These are phyloP conservation scores for Sarocladium kiliense DNA, from an alignment of 2,329 filamentous ascomycete species.

Conservation along the genomic window DNA sequence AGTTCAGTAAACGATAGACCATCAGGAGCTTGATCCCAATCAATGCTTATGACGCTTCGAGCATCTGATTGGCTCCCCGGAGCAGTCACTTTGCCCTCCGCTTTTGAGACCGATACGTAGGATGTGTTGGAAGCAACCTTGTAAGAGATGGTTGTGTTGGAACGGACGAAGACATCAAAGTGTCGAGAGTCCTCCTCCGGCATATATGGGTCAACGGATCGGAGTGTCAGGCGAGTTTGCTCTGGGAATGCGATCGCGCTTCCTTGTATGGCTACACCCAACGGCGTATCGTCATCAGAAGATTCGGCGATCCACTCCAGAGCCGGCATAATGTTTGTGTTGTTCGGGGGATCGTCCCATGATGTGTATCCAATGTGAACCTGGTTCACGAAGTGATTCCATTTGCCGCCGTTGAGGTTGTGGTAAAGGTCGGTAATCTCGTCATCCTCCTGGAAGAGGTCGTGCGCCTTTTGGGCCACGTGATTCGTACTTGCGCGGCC, in stretches of 20 bases:
- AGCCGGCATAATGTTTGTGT: constrained; percentile 24
- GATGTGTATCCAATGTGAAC: constrained; percentile 39
- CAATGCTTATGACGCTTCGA: constrained; percentile 26
- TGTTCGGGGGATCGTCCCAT: constrained; percentile 48
- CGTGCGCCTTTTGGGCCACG: constrained; percentile 16
- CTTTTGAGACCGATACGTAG: constrained; percentile 25
- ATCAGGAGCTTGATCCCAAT: constrained; percentile 12
- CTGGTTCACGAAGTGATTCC: constrained; percentile 41
- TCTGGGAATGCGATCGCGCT: background rate
- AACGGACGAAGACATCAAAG: constrained; percentile 21
- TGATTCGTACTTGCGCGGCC: constrained; percentile 40
- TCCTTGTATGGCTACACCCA: constrained; percentile 42
- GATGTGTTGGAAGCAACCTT: constrained; percentile 40
- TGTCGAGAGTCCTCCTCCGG: constrained; percentile 50
- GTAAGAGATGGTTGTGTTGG: constrained; percentile 30
- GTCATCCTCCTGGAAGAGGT: constrained; percentile 38
- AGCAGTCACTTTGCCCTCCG: background rate
- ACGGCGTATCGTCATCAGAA: constrained; percentile 15
- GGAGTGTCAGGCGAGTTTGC: background rate
- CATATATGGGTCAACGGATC: constrained; percentile 38
- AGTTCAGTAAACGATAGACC: constrained; percentile 25
- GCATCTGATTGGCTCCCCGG: constrained; percentile 43
- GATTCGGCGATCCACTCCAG: too few relatives aligned
- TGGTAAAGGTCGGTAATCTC: constrained; percentile 39
- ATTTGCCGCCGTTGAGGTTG: constrained; percentile 29